phyloP scores from a whole-genome alignment of 2,329 filamentous ascomycete genomes.

The Fusarium verticillioides region DNA sequence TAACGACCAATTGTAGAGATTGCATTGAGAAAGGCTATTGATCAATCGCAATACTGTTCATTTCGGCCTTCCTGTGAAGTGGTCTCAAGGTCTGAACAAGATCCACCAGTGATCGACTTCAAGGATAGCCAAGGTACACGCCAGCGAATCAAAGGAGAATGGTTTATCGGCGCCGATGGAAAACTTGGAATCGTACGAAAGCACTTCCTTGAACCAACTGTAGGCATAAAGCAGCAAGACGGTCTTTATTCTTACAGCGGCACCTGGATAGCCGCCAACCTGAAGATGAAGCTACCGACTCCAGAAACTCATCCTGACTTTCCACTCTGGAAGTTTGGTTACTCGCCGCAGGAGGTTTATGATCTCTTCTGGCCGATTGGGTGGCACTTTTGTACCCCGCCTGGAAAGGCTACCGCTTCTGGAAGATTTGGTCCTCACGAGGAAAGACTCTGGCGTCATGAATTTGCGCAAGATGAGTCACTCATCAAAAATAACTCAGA shows the following conservation, averaged over 20 bases:
- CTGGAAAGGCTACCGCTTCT: not conserved
- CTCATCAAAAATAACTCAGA: not conserved
- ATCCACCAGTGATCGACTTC: not conserved
- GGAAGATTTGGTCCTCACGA: not conserved
- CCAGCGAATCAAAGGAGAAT: not conserved
- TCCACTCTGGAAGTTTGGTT: not conserved
- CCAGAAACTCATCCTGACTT: not conserved
- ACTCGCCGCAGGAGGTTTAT: not conserved
- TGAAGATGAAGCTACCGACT: not conserved
- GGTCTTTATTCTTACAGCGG: not conserved
- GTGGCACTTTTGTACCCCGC: not conserved
- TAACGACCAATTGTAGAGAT: not conserved
- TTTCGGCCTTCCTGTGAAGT: not conserved
- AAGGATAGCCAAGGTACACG: not conserved
- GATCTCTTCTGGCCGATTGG: not conserved
- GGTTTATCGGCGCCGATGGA: not conserved
- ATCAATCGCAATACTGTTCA: not conserved
- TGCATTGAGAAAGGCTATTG: not conserved
- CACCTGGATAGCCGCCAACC: not conserved
- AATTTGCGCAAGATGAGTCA: not conserved
- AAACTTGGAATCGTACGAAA: not conserved
- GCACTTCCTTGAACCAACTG: not conserved
- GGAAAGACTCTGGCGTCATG: not conserved
- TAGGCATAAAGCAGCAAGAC: not conserved
- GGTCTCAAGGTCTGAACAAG: not conserved